Conservation (phyloP, 345 rosid species). For the Eucalyptus marginata region DNA sequence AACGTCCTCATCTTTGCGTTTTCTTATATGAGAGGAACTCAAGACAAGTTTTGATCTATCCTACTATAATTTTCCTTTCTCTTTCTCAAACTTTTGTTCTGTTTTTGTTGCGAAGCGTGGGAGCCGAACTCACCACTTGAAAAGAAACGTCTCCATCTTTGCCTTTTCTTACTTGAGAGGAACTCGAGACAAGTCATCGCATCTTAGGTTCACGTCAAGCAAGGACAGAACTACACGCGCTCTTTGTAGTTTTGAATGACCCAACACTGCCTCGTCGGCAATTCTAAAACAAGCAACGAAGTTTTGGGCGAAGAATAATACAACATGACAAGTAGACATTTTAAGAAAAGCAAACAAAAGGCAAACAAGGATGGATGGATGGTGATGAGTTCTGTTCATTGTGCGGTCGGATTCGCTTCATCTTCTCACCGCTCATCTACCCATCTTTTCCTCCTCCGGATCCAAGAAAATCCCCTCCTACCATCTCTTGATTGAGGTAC, state of each 20-base stretch:
- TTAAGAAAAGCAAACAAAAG: not conserved
- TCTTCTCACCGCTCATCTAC: not conserved
- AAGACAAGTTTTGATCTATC: no score
- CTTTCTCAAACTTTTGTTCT: not conserved
- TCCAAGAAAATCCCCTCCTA: not conserved
- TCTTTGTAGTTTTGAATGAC: not conserved
- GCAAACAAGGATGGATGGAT: not conserved
- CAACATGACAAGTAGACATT: not conserved
- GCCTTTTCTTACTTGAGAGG: not conserved
- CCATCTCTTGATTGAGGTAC: not conserved
- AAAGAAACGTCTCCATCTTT: not conserved
- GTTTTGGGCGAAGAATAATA: not conserved
- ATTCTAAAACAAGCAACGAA: not conserved
- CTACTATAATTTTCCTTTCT: not conserved
- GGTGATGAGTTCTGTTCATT: not conserved
- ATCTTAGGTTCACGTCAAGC: not conserved
- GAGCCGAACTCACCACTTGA: not conserved
- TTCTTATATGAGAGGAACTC: not conserved
- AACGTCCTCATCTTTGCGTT: fast-evolving
- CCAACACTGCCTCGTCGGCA: not conserved
- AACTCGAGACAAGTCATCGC: not conserved
- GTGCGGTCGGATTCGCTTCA: not conserved
- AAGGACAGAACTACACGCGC: not conserved
- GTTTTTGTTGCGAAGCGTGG: not conserved
- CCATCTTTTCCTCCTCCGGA: not conserved